Conservation (phyloP, 2,329 filamentous ascomycete species). For the Claviceps capensis region DNA sequence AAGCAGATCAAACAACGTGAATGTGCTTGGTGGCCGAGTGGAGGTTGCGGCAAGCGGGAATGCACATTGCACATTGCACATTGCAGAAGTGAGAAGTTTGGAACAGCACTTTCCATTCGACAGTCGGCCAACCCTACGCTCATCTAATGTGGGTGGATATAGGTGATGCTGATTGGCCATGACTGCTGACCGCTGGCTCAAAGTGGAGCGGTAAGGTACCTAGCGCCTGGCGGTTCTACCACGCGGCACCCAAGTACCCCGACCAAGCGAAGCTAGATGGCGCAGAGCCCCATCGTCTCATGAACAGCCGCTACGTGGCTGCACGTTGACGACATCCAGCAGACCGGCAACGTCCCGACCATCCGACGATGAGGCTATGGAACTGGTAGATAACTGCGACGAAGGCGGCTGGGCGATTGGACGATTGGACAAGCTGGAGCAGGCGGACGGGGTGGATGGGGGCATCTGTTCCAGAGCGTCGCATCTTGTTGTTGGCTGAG, state of each 20-base stretch:
- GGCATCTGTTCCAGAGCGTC: not conserved
- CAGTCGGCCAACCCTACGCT: not conserved
- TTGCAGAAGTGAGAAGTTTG: not conserved
- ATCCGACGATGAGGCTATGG: constrained; percentile 6
- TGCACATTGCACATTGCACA: not conserved
- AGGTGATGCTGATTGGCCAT: not conserved
- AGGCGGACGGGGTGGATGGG: not conserved
- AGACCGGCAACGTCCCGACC: constrained; percentile 8
- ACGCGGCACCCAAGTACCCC: too few species aligned
- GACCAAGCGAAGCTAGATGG: too few species aligned
- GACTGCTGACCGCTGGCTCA: not conserved
- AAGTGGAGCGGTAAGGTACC: too few species aligned
- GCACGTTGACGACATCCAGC: constrained; percentile 13
- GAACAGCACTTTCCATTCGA: not conserved
- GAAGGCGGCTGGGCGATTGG: not conserved
- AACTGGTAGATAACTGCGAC: not conserved
- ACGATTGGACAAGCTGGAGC: not conserved
- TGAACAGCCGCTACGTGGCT: constrained; percentile 5
- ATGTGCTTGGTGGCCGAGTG: not conserved
- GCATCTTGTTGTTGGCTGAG: not conserved
- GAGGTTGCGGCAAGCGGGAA: not conserved
- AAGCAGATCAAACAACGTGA: not conserved
- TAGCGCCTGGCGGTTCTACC: too few species aligned
- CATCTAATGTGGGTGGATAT: not conserved
- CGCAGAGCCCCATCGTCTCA: too few species aligned